These are phyloP conservation scores for Tricholomella constricta DNA, from an alignment of 768 basidiomycete genomes.

Conservation along the genomic window DNA sequence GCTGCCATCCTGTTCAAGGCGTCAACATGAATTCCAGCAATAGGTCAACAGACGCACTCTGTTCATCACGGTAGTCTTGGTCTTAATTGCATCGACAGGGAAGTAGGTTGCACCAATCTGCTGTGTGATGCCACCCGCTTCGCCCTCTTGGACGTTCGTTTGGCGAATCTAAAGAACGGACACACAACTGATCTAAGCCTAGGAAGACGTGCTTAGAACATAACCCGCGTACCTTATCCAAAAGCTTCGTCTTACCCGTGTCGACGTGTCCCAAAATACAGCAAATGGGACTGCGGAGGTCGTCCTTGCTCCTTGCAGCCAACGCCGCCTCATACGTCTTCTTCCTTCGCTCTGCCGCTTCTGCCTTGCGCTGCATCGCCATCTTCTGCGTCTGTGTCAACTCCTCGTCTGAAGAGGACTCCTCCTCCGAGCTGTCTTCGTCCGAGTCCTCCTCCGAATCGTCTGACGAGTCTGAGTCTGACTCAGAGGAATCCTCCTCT, in stretches of 20 bases:
- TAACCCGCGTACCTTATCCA: slow-evolving; percentile 75
- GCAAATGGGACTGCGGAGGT: slow-evolving; percentile 95
- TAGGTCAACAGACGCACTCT: slow-evolving; percentile 45
- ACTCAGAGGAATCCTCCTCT: slow-evolving; percentile 30
- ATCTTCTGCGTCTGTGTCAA: slow-evolving; percentile 68
- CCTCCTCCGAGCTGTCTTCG: slow-evolving; percentile 45
- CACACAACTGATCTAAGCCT: slow-evolving; percentile 1
- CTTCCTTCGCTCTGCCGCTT: slow-evolving; percentile 77
- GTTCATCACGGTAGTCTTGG: slow-evolving; percentile 93
- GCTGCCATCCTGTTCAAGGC: slow-evolving; percentile 55
- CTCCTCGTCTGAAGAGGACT: slow-evolving; percentile 60
- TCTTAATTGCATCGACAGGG: slow-evolving; percentile 91
- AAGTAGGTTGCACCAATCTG: slow-evolving; percentile 99
- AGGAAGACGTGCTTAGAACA: slow-evolving; percentile 5
- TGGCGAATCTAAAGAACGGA: slow-evolving; percentile 86
- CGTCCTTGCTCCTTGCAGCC: slow-evolving; percentile 83
- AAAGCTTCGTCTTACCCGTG: slow-evolving; percentile 96
- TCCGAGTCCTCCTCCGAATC: slow-evolving; percentile 55
- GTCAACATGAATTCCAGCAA: background rate
- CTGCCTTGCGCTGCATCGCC: slow-evolving; percentile 73
- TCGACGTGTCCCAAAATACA: slow-evolving; percentile 99
- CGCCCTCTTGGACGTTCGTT: slow-evolving; percentile 99
- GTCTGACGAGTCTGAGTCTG: slow-evolving; percentile 15
- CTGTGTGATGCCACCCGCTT: slow-evolving; percentile 99
- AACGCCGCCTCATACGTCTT: slow-evolving; percentile 85